phyloP scores from a whole-genome alignment of 352 stramenopile genomes.

The Globisporangium spinosum region DNA sequence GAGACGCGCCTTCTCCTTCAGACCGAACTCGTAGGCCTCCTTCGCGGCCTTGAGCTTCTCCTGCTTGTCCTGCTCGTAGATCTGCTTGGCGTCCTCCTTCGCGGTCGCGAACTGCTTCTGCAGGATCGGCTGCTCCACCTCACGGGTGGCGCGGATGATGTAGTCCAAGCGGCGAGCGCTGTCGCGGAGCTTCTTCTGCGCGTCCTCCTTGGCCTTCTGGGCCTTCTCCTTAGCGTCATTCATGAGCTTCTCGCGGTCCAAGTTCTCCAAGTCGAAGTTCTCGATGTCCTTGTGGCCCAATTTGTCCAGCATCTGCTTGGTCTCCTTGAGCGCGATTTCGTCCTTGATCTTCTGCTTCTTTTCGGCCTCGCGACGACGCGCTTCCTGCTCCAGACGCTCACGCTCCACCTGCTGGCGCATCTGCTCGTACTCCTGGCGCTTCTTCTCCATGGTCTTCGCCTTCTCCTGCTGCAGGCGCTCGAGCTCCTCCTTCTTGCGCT shows the following conservation, averaged over 20 bases:
- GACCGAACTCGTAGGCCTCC: constrained; percentile 84
- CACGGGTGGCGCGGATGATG: constrained; percentile 93
- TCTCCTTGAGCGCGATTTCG: constrained; percentile 93
- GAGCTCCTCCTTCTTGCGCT: constrained; percentile 96
- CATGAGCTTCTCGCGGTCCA: constrained; percentile 80
- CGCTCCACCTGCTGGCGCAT: constrained; percentile 71
- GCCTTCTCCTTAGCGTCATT: constrained; percentile 94
- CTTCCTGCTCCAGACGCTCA: constrained; percentile 73
- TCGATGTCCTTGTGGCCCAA: constrained; percentile 67
- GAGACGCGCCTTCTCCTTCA: constrained; percentile 86
- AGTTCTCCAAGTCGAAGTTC: constrained; percentile 65
- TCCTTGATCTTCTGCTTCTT: constrained; percentile 96
- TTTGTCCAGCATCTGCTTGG: constrained; percentile 74
- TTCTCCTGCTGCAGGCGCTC: constrained; percentile 93
- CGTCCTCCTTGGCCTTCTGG: constrained; percentile 93
- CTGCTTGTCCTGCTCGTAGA: constrained; percentile 74
- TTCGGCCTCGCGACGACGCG: constrained; percentile 87
- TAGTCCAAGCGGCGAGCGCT: constrained; percentile 94
- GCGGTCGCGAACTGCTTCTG: constrained; percentile 80
- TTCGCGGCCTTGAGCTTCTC: constrained; percentile 81
- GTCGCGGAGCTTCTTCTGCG: constrained; percentile 92
- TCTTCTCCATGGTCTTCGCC: constrained; percentile 80
- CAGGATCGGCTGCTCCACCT: constrained; percentile 93
- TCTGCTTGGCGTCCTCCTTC: constrained; percentile 60
- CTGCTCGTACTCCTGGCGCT: constrained; percentile 70